Evolutionary conservation across 371 early-diverging fungal species (phyloP).

Genomic region (Gilbertella persicaria): DNA sequence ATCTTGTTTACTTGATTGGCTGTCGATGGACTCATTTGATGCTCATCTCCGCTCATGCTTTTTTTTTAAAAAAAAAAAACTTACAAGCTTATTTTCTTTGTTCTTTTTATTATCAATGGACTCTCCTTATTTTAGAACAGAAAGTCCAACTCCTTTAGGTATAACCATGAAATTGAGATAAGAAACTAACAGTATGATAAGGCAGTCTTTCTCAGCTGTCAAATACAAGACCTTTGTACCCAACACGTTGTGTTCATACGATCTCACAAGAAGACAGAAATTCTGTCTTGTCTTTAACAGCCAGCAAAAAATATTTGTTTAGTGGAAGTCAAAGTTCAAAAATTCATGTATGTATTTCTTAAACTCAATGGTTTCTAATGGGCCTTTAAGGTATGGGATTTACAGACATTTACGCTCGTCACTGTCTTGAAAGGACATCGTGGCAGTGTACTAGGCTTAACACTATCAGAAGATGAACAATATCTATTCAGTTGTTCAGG

Average conservation of each 20-base stretch:
- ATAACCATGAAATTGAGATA: background rate
- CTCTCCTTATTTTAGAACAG: conserved; percentile 22
- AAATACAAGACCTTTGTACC: conserved; percentile 13
- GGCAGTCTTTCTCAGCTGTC: conserved; percentile 25
- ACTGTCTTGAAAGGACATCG: conserved; percentile 66
- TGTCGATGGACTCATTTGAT: conserved; percentile 6
- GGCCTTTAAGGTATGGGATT: conserved; percentile 66
- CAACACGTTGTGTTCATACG: conserved; percentile 57
- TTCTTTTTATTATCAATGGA: conserved; percentile 9
- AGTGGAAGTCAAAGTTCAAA: conserved; percentile 74
- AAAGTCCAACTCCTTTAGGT: conserved; percentile 24
- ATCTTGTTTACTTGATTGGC: conserved; percentile 4
- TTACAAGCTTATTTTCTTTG: background rate
- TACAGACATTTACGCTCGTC: conserved; percentile 61
- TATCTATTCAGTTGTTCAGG: conserved; percentile 74
- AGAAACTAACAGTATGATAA: background rate
- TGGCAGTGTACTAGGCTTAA: conserved; percentile 68
- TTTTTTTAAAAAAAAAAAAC: too few species aligned
- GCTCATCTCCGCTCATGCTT: conserved; percentile 12
- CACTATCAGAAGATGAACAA: conserved; percentile 53
- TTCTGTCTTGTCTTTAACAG: conserved; percentile 74
- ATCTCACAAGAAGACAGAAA: conserved; percentile 62
- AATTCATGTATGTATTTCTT: conserved; percentile 54
- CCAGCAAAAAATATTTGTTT: conserved; percentile 61
- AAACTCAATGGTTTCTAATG: too few species aligned